Base-by-base conservation (phyloP, 805 yeast genomes). In the Metschnikowia kofuensis region DNA sequence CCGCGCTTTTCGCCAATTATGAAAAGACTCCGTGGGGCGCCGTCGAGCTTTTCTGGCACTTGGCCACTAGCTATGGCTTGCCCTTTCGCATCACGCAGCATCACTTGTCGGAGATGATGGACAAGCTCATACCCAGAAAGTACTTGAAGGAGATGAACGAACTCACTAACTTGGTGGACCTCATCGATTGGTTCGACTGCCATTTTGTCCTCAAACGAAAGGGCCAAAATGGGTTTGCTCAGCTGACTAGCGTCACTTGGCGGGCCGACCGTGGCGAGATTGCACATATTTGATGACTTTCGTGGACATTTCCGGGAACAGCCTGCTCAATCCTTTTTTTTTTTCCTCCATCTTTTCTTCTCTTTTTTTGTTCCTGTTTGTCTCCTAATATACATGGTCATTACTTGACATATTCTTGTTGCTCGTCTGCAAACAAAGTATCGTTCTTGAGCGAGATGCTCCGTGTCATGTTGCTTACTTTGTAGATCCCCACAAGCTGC, bases 401-500 rank as follows among this genome's bases (percentile, higher is more conserved):
- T 38, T 35, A 34, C 28, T 14, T 35, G 5, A 16, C 39, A 13
- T 7, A 11, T 1, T 11, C 35, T 11, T 27, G 32, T 37, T 43
- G 40, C 35, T 42, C 51, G 13, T 48, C 45, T 15, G 44, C 47
- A 38, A 69, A 55, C 45, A 71, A 68, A 42, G 84, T 89, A 49
- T 74, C 76, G 60, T 89, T 89, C 59, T 84, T 79, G 39, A 89
- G 63, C 4, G 96, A 82, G 27, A 89, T 87, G 61, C 96, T 88
- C 63, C 78, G 78, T 2, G 98, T 91, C 91, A 82, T 89, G 68
- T 92, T 92, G 58, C 86, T 82, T 50, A 87, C 91, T 67, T 95
- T 94, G 74, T 91, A 95, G 51, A 94, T 89, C 10, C 99, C 99
- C 34, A 94, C 96, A 56, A 94, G 75, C 61, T 90, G 94, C 58